phyloP scores from a whole-genome alignment of 2,329 filamentous ascomycete genomes.

The Coniochaeta prunicola region DNA sequence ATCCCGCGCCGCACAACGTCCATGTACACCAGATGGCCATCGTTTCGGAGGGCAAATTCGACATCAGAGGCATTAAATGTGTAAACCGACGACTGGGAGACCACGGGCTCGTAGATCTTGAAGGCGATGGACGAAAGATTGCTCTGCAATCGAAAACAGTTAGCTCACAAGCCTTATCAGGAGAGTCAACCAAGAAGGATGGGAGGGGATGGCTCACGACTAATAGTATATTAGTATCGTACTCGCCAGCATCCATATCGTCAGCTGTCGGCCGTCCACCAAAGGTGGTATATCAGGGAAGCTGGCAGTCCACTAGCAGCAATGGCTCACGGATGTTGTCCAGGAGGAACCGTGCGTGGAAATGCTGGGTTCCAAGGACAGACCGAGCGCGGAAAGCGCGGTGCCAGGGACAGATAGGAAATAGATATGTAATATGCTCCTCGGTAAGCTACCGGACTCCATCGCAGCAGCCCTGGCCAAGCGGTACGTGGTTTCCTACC shows the following conservation, averaged over 20 bases:
- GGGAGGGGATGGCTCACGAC: slow-evolving; percentile 36
- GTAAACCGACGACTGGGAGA: slow-evolving; percentile 35
- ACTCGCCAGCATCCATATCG: slow-evolving; percentile 58
- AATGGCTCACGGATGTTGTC: background rate
- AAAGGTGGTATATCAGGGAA: slow-evolving; percentile 1
- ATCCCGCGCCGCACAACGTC: slow-evolving; percentile 42
- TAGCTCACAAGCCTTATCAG: slow-evolving; percentile 1
- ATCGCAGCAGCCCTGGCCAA: slow-evolving; percentile 12
- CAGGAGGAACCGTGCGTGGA: background rate
- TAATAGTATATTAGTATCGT: slow-evolving; percentile 54
- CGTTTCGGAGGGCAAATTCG: slow-evolving; percentile 41
- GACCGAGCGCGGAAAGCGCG: background rate
- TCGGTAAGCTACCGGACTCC: slow-evolving; percentile 13
- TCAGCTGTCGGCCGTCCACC: slow-evolving; percentile 16
- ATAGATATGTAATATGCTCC: slow-evolving; percentile 10
- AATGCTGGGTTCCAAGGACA: background rate
- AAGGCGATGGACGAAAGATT: slow-evolving; percentile 49
- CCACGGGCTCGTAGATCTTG: slow-evolving; percentile 45
- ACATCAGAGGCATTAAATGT: slow-evolving; percentile 41
- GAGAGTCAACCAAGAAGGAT: background rate
- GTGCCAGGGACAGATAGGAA: background rate
- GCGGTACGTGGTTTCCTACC: background rate
- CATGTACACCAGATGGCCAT: slow-evolving; percentile 46
- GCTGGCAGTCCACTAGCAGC: background rate
- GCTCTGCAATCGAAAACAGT: slow-evolving; percentile 30